Conservation (phyloP, 192 early-diverging fungal genomes). For the Rhizoclosmatium globosum region DNA sequence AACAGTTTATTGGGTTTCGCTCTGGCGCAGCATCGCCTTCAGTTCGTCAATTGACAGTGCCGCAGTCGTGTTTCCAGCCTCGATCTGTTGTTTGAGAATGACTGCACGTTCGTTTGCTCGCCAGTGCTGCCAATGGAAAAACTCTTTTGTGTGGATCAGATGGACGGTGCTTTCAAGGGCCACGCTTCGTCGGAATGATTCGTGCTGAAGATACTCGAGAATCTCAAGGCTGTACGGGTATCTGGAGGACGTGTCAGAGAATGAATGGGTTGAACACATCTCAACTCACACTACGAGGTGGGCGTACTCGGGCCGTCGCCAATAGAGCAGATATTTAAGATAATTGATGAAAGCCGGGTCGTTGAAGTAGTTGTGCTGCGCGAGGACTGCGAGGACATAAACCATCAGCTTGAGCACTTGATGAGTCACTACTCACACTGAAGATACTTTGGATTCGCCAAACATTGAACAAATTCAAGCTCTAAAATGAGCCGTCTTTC, state of each 20-base stretch:
- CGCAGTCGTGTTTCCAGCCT: no score
- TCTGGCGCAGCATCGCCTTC: no score
- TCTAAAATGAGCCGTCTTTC: slow-evolving; percentile 82
- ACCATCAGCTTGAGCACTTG: background rate
- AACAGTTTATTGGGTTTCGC: no score
- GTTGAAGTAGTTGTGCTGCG: slow-evolving; percentile 87
- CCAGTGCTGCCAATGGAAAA: slow-evolving; percentile 76
- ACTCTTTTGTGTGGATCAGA: slow-evolving; percentile 82
- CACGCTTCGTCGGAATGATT: slow-evolving; percentile 79
- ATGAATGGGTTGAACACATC: slow-evolving; percentile 8
- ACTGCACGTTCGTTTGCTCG: slow-evolving; percentile 45
- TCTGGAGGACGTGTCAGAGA: slow-evolving; percentile 44
- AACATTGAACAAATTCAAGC: slow-evolving; percentile 94
- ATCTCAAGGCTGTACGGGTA: slow-evolving; percentile 91
- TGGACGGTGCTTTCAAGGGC: slow-evolving; percentile 74
- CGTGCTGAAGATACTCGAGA: slow-evolving; percentile 84
- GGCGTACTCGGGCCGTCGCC: slow-evolving; percentile 88
- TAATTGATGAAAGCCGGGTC: slow-evolving; percentile 89
- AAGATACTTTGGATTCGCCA: slow-evolving; percentile 94
- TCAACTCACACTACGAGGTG: slow-evolving; percentile 79
- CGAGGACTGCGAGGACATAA: slow-evolving; percentile 60
- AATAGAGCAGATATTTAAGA: slow-evolving; percentile 90
- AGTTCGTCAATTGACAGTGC: no score
- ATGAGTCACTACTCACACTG: slow-evolving; percentile 65
- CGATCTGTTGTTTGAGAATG: background rate